These are phyloP conservation scores for Calonectria pseudoreteaudii DNA, from an alignment of 2,329 filamentous ascomycete genomes.

Conservation along the genomic window DNA sequence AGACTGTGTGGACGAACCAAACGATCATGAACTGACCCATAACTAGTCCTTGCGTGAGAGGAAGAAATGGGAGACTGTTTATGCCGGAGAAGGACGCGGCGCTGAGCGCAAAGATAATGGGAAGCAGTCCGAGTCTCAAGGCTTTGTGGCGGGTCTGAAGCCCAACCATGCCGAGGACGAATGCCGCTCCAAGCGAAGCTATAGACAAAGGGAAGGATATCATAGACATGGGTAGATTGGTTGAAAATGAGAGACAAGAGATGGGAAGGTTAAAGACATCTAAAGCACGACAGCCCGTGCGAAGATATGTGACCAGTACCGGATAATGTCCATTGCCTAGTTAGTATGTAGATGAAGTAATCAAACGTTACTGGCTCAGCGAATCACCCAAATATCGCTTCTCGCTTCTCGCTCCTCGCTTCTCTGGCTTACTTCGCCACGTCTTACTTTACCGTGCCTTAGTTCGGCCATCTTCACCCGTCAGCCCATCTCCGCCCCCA, in stretches of 20 bases:
- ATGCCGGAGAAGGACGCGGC: slow-evolving; percentile 4
- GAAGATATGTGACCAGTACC: neutral
- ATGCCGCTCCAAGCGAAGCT: slow-evolving; percentile 1
- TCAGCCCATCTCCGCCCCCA: neutral
- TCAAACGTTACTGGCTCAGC: neutral
- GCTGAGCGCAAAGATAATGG: slow-evolving; percentile 11
- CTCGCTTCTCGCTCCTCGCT: neutral
- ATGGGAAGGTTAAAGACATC: neutral
- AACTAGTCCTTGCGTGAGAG: slow-evolving; percentile 8
- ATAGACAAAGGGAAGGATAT: slow-evolving; percentile 7
- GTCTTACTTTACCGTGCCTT: neutral
- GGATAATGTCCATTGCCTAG: neutral
- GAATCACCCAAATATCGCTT: neutral
- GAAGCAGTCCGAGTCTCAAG: neutral
- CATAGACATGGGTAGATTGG: neutral
- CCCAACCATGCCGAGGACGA: slow-evolving; percentile 2
- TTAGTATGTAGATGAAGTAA: neutral
- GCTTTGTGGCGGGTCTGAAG: slow-evolving; percentile 3
- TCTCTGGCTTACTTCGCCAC: neutral
- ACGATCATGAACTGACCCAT: slow-evolving; percentile 11
- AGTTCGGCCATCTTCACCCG: neutral
- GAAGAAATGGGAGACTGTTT: slow-evolving; percentile 3
- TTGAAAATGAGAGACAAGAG: neutral
- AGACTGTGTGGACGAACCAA: slow-evolving; percentile 11
- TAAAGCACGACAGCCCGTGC: neutral